A percentile compares a stretch with the other conserved stretches of the same genome.
These are phyloP conservation scores for Rhodocollybia butyracea DNA, from an alignment of 768 basidiomycete genomes.

Conservation along the genomic window DNA sequence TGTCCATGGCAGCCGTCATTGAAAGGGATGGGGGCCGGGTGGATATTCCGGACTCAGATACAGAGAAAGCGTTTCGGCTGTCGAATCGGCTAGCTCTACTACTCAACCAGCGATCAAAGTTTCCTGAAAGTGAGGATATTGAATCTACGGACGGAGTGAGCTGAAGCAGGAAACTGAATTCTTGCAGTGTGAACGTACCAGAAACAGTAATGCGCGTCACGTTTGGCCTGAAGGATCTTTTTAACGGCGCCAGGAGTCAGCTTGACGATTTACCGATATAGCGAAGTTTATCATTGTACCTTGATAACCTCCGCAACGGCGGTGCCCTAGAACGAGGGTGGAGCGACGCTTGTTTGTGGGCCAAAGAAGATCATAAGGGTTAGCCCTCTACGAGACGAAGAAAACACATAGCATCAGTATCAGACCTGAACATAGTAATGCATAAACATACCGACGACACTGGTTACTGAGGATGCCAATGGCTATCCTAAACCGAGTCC, in stretches of 20 bases:
- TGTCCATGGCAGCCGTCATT: too few relatives aligned
- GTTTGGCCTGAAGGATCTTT: background rate
- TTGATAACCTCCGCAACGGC: background rate
- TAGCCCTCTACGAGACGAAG: slow-evolving; percentile 33
- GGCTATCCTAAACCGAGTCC: slow-evolving; percentile 6
- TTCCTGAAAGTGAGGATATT: background rate
- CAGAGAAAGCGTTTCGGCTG: background rate
- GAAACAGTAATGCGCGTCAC: too few relatives aligned
- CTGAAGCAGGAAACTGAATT: background rate
- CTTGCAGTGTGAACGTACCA: background rate
- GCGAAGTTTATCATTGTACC: too few relatives aligned
- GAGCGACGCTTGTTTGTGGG: slow-evolving; percentile 49
- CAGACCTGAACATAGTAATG: slow-evolving; percentile 44
- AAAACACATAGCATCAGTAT: background rate
- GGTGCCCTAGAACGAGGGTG: slow-evolving; percentile 2
- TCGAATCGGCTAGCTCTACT: background rate
- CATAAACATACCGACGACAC: slow-evolving; percentile 25
- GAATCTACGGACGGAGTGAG: background rate
- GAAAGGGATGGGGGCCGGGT: background rate
- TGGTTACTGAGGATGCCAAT: slow-evolving; percentile 17
- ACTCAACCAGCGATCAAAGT: background rate
- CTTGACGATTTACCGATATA: too few relatives aligned
- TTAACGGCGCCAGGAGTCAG: slow-evolving; percentile 8
- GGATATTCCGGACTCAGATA: background rate
- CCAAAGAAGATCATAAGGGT: slow-evolving; percentile 82